These are phyloP conservation scores for Clarireedia hainanense DNA, from an alignment of 2,329 filamentous ascomycete genomes.

Conservation along the genomic window DNA sequence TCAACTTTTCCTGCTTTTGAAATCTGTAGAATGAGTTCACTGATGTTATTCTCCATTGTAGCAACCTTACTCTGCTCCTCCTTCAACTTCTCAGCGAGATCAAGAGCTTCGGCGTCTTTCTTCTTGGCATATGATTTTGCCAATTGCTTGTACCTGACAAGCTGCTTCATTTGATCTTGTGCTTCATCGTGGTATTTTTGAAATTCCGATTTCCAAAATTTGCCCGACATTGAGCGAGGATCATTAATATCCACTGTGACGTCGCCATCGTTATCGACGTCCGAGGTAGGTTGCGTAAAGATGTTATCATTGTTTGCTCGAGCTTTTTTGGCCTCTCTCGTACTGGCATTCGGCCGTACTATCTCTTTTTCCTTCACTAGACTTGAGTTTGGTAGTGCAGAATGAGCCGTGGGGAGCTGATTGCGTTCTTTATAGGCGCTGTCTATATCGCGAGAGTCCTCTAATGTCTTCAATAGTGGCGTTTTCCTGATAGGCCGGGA, in stretches of 20 bases:
- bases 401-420: neutral
- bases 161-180: constrained; percentile 65
- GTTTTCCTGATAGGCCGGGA: constrained; percentile 32
- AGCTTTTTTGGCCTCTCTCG: constrained; percentile 1
- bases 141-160: constrained; percentile 71
- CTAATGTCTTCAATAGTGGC: constrained; percentile 38
- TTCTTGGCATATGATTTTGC: constrained; percentile 72
- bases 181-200: constrained; percentile 66
- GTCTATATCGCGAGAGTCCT: constrained; percentile 32
- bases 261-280: constrained; percentile 44
- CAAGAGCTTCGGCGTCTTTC: constrained; percentile 64
- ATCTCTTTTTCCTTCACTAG: neutral
- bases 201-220: constrained; percentile 75
- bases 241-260: constrained; percentile 64
- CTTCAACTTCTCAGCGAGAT: constrained; percentile 56
- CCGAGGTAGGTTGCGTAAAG: constrained; percentile 15
- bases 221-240: constrained; percentile 66
- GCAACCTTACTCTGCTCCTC: constrained; percentile 60
- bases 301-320: constrained; percentile 13
- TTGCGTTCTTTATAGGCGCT: constrained; percentile 15
- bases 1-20: constrained; percentile 28
- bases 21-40: constrained; percentile 52
- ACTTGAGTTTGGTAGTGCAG: constrained; percentile 1
- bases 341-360: neutral
- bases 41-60: constrained; percentile 54